phyloP scores from a whole-genome alignment of 192 early-diverging fungal species.

The Entomortierella chlamydospora region DNA sequence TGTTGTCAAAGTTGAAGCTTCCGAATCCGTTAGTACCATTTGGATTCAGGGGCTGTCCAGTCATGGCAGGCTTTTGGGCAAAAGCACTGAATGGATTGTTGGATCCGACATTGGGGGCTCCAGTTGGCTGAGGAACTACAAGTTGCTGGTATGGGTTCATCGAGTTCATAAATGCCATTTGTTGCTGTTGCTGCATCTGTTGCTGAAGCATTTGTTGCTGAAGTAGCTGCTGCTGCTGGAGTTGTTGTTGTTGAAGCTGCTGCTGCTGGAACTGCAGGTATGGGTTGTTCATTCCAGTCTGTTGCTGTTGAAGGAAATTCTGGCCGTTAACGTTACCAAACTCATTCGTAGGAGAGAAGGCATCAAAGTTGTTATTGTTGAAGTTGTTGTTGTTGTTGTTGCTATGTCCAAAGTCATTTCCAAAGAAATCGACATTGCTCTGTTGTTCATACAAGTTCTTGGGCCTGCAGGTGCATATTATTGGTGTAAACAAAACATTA shows the following conservation, averaged over 20 bases:
- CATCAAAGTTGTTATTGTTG: conserved; percentile 47
- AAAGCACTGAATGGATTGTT: conserved; percentile 59
- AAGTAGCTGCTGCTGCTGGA: conserved; percentile 38
- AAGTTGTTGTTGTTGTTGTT: conserved; percentile 45
- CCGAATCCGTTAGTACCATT: conserved; percentile 12
- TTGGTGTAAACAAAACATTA: neutral
- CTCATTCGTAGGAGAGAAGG: conserved; percentile 30
- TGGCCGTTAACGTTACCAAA: conserved; percentile 20
- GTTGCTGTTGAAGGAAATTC: conserved; percentile 30
- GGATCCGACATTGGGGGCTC: conserved; percentile 49
- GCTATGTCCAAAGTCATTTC: conserved; percentile 46
- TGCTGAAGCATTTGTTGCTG: conserved; percentile 51
- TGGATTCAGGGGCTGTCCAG: conserved; percentile 23
- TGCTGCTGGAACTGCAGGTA: conserved; percentile 51
- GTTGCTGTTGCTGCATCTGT: conserved; percentile 56
- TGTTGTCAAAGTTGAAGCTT: conserved; percentile 20
- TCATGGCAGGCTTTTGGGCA: conserved; percentile 30
- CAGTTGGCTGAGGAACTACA: conserved; percentile 44
- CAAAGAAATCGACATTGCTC: conserved; percentile 46
- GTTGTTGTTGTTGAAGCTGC: conserved; percentile 53
- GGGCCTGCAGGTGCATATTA: neutral
- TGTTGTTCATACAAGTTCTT: conserved; percentile 45
- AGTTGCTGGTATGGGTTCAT: conserved; percentile 51
- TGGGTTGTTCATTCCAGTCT: conserved; percentile 41
- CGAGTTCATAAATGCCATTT: conserved; percentile 37